Conservation (phyloP, 2,329 filamentous ascomycete species). For the Coniochaeta pulveracea region DNA sequence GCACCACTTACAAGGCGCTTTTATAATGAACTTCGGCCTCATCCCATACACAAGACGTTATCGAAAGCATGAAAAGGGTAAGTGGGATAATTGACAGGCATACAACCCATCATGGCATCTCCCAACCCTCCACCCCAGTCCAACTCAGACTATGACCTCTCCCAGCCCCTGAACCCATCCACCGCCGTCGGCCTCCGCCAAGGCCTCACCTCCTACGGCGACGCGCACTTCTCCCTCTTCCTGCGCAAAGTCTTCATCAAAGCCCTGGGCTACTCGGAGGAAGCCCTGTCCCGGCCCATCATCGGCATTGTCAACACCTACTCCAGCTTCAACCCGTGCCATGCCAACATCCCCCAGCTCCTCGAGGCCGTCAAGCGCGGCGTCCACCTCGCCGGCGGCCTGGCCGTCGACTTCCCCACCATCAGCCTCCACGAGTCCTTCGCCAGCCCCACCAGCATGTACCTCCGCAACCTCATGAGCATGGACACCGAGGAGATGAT, state of each 20-base stretch:
- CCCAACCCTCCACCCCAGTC: neutral
- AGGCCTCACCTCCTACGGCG: conserved; percentile 58
- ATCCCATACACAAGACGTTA: too few relatives aligned
- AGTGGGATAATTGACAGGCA: too few relatives aligned
- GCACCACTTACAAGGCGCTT: too few relatives aligned
- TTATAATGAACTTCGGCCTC: too few relatives aligned
- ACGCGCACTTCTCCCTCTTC: conserved; percentile 65
- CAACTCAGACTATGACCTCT: conserved; percentile 50
- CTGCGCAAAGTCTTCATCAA: conserved; percentile 70
- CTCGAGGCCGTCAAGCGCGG: conserved; percentile 61
- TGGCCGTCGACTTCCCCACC: conserved; percentile 64
- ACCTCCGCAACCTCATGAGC: conserved; percentile 61
- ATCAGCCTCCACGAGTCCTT: conserved; percentile 64
- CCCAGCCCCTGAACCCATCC: conserved; percentile 33
- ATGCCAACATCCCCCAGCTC: conserved; percentile 60
- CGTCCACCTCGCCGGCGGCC: conserved; percentile 52
- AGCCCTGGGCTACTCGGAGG: conserved; percentile 61
- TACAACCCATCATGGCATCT: too few relatives aligned
- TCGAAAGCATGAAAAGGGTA: too few relatives aligned
- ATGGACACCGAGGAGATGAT: conserved; percentile 79
- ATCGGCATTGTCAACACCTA: conserved; percentile 67
- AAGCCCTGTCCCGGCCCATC: conserved; percentile 58
- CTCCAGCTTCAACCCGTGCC: conserved; percentile 64
- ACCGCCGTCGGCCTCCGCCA: conserved; percentile 44
- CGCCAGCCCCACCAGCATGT: conserved; percentile 63